phyloP scores from a whole-genome alignment of 441 rosid species.

The Rhodomyrtus psidioides region DNA sequence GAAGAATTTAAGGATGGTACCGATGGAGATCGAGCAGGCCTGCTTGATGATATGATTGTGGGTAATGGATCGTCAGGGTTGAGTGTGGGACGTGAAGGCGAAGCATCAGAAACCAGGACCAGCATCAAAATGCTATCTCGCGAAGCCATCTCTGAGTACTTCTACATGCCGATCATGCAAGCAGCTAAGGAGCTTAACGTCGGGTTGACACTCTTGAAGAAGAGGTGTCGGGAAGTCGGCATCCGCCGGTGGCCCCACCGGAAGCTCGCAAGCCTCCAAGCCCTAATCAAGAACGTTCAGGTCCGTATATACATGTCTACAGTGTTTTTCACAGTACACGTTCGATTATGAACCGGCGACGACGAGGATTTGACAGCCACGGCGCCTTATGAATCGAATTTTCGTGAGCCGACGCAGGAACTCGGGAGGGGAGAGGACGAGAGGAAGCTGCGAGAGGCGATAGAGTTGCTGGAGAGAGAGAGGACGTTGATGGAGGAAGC shows the following conservation, averaged over 20 bases:
- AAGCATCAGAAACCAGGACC: constrained; percentile 3
- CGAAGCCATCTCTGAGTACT: constrained; percentile 34
- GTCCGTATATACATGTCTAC: neutral
- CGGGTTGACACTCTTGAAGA: constrained; percentile 70
- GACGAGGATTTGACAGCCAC: neutral
- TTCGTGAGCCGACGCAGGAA: constrained; percentile 13
- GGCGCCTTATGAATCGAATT: neutral
- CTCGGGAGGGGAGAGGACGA: constrained; percentile 26
- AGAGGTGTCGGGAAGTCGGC: constrained; percentile 72
- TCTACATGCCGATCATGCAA: constrained; percentile 66
- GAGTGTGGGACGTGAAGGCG: neutral
- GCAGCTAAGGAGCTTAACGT: constrained; percentile 72
- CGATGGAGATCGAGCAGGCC: neutral
- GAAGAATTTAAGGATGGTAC: neutral
- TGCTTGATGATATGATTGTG: neutral
- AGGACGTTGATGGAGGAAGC: constrained; percentile 44
- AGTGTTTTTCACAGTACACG: neutral
- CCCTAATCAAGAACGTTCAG: constrained; percentile 55
- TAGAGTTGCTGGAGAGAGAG: constrained; percentile 52
- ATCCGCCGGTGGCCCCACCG: constrained; percentile 77
- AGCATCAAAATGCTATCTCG: constrained; percentile 17
- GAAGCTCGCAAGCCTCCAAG: constrained; percentile 60
- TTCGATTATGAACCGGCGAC: fast-evolving
- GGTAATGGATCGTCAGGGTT: neutral
- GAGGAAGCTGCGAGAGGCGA: constrained; percentile 27